phyloP scores from a whole-genome alignment of 768 basidiomycete species.

The Lyophyllum decastes region DNA sequence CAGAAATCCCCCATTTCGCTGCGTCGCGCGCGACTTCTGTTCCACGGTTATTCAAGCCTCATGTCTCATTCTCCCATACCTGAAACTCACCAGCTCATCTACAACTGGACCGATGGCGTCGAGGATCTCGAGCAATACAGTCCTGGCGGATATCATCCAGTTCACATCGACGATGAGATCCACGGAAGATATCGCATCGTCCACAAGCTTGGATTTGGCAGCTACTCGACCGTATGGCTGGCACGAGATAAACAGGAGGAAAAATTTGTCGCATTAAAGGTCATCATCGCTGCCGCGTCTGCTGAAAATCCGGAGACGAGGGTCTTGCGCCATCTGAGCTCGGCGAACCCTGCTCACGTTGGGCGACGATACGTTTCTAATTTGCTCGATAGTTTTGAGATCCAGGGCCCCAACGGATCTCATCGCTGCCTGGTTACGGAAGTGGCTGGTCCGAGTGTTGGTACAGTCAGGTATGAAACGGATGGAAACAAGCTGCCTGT shows the following conservation, averaged over 20 bases:
- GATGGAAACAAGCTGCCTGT: conserved; percentile 42
- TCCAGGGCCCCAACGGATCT: conserved; percentile 74
- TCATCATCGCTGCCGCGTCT: conserved; percentile 49
- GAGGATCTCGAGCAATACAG: conserved; percentile 26
- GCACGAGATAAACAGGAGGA: conserved; percentile 34
- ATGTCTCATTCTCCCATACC: neutral
- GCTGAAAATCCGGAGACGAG: neutral
- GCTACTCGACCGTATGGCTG: conserved; percentile 49
- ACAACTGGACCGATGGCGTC: neutral
- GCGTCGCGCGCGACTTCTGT: no score
- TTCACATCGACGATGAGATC: conserved; percentile 42
- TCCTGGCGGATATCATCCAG: conserved; percentile 35
- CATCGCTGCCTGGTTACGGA: conserved; percentile 88
- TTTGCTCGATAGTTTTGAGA: conserved; percentile 77
- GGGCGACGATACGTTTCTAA: conserved; percentile 51
- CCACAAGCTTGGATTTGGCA: conserved; percentile 57
- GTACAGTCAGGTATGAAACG: conserved; percentile 52
- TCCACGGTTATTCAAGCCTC: neutral
- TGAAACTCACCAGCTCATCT: neutral
- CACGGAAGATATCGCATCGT: conserved; percentile 50
- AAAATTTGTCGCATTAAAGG: conserved; percentile 52
- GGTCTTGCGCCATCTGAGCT: neutral
- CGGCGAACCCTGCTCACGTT: conserved; percentile 9
- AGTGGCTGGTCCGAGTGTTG: conserved; percentile 76
- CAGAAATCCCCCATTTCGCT: no score